These are phyloP conservation scores for Glebionis coronaria DNA, from an alignment of 129 eudicot species.

Conservation along the genomic window DNA sequence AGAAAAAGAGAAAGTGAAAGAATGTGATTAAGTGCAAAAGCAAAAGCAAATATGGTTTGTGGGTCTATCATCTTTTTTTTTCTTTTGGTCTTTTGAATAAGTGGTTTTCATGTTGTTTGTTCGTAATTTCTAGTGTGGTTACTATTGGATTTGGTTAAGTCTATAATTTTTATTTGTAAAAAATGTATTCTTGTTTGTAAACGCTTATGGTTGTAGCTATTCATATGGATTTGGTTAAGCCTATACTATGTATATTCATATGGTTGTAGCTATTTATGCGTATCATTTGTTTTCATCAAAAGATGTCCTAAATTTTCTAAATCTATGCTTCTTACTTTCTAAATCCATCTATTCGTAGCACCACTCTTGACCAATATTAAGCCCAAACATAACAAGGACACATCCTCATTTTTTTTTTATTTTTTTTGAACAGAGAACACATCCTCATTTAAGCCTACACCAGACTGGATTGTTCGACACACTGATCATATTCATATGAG, in stretches of 20 bases:
- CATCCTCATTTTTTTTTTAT: no score
- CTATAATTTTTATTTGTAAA: conserved; percentile 27
- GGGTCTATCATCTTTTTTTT: conserved; percentile 12
- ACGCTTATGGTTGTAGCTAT: conserved; percentile 3
- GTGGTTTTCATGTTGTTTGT: conserved; percentile 13
- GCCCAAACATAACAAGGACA: no score
- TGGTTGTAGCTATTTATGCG: background rate
- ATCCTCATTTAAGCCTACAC: no score
- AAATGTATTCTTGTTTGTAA: conserved; percentile 20
- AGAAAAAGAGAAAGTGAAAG: conserved; percentile 49
- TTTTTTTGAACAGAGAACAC: no score
- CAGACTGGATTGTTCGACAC: no score
- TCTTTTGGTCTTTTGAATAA: conserved; percentile 14
- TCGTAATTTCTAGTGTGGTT: conserved; percentile 25
- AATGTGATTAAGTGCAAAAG: conserved; percentile 33
- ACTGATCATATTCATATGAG: no score
- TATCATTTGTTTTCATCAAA: background rate
- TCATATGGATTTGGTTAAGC: no score
- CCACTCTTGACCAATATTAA: no score
- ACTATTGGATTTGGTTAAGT: conserved; percentile 22
- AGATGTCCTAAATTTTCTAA: no score
- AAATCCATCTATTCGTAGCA: no score
- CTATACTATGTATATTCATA: background rate
- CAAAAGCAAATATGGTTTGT: conserved; percentile 5
- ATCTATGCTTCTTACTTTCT: no score